A percentile compares a stretch with the other conserved stretches of the same genome.
These are phyloP conservation scores for Zea mays DNA, from an alignment of 176 grass and related monocot genomes.

Conservation along the genomic window DNA sequence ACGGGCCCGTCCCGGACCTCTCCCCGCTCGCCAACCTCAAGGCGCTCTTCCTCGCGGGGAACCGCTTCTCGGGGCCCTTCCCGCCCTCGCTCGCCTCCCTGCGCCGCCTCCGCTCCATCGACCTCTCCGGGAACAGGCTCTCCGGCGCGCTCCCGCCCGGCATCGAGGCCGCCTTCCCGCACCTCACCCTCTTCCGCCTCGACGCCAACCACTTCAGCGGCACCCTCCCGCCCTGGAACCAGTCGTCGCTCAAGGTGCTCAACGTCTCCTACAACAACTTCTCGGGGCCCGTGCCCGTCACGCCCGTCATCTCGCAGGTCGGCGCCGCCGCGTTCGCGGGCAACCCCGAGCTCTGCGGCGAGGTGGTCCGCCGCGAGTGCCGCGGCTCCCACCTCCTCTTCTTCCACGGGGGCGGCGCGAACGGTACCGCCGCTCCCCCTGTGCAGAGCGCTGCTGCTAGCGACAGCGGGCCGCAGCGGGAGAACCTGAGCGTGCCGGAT, in stretches of 20 bases:
- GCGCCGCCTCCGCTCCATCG: constrained; percentile 74
- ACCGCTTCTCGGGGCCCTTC: constrained; percentile 81
- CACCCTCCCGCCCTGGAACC: constrained; percentile 77
- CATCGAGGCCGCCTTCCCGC: constrained; percentile 57
- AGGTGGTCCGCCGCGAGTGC: constrained; percentile 69
- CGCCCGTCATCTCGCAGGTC: constrained; percentile 44
- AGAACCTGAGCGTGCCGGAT: constrained; percentile 42
- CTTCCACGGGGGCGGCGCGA: constrained; percentile 46
- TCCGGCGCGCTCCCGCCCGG: constrained; percentile 57
- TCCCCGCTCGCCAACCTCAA: constrained; percentile 81
- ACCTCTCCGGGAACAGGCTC: constrained; percentile 70
- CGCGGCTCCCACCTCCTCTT: constrained; percentile 62
- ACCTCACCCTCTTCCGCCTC: constrained; percentile 57
- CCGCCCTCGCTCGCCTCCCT: constrained; percentile 62
- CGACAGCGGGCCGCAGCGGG: constrained; percentile 3
- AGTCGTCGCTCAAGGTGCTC: constrained; percentile 60
- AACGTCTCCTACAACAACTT: constrained; percentile 89
- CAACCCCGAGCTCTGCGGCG: constrained; percentile 79
- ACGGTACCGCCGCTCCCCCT: constrained; percentile 33
- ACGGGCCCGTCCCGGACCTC: constrained; percentile 69
- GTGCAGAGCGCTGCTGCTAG: constrained; percentile 46
- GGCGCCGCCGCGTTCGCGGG: constrained; percentile 49
- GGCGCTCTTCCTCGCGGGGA: constrained; percentile 70
- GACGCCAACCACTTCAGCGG: constrained; percentile 81
- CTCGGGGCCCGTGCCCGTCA: constrained; percentile 78